Conservation (phyloP, 371 early-diverging fungal species). For the Actinomortierella wolfii region DNA sequence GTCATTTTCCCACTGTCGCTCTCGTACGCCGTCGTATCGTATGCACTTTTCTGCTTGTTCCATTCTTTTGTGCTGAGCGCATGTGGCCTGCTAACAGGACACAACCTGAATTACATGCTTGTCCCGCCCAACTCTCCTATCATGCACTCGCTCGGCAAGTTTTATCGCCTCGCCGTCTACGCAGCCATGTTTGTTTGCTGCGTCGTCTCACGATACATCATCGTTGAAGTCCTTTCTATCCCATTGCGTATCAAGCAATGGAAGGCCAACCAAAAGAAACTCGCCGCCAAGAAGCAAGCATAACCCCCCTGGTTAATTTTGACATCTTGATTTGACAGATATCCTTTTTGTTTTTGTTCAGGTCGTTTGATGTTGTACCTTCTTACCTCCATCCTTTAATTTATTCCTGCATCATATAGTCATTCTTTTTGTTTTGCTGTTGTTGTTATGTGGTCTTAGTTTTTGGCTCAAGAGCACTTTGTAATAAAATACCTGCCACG, state of each 20-base stretch:
- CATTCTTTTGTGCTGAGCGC: constrained; percentile 52
- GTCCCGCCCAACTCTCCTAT: constrained; percentile 53
- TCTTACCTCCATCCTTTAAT: too few relatives aligned
- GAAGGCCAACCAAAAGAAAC: constrained; percentile 5
- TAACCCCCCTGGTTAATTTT: too few relatives aligned
- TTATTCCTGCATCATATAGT: too few relatives aligned
- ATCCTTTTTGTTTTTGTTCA: too few relatives aligned
- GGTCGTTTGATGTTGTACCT: too few relatives aligned
- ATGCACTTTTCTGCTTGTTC: constrained; percentile 59
- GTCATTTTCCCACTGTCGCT: constrained; percentile 59
- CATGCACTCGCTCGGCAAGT: constrained; percentile 39
- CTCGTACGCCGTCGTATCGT: constrained; percentile 59
- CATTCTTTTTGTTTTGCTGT: too few relatives aligned
- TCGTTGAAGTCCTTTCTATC: constrained; percentile 33
- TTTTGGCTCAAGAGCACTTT: too few relatives aligned
- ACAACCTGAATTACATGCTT: constrained; percentile 68
- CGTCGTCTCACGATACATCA: constrained; percentile 28
- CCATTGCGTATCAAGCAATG: constrained; percentile 34
- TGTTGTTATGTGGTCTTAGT: too few relatives aligned
- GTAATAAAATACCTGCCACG: too few relatives aligned
- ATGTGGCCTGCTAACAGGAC: constrained; percentile 51
- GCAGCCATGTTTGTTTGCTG: constrained; percentile 16
- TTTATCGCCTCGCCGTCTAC: constrained; percentile 28
- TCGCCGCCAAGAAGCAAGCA: too few relatives aligned
- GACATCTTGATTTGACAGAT: too few relatives aligned